phyloP scores from a whole-genome alignment of 139 green algal genomes.

The Desmodesmus armatus region DNA sequence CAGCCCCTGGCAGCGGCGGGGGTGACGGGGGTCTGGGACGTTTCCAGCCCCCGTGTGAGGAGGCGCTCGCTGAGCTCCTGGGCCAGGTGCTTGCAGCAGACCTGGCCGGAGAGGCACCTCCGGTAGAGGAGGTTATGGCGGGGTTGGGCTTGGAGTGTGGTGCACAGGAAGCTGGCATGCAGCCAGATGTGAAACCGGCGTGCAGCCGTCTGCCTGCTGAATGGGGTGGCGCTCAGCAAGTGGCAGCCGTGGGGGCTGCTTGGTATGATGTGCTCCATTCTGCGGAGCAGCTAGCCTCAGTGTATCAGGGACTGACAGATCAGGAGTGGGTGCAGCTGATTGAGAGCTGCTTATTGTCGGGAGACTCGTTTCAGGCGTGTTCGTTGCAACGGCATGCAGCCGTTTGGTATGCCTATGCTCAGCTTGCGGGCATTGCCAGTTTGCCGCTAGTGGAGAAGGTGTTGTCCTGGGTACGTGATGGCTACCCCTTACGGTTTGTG shows the following conservation, averaged over 20 bases:
- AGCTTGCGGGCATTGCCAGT: not conserved
- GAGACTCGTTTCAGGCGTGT: conserved; percentile 13
- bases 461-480: not conserved
- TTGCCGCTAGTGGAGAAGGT: not conserved
- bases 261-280: conserved; percentile 7
- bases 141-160: not conserved
- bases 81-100: not conserved
- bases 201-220: not conserved
- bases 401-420: not conserved
- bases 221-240: not conserved
- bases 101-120: not conserved
- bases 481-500: not conserved
- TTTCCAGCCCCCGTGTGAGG: not conserved
- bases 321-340: not conserved
- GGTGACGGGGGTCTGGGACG: not conserved
- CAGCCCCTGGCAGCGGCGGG: not conserved
- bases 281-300: not conserved
- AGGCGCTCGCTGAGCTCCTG: not conserved
- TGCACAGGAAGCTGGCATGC: not conserved
- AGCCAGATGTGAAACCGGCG: not conserved
- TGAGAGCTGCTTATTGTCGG: not conserved
- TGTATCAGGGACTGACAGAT: not conserved
- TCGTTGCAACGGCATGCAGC: not conserved
- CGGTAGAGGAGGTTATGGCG: not conserved
- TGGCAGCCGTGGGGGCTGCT: not conserved